phyloP scores from a whole-genome alignment of 2,329 filamentous ascomycete genomes.

The Plenodomus lindquistii region DNA sequence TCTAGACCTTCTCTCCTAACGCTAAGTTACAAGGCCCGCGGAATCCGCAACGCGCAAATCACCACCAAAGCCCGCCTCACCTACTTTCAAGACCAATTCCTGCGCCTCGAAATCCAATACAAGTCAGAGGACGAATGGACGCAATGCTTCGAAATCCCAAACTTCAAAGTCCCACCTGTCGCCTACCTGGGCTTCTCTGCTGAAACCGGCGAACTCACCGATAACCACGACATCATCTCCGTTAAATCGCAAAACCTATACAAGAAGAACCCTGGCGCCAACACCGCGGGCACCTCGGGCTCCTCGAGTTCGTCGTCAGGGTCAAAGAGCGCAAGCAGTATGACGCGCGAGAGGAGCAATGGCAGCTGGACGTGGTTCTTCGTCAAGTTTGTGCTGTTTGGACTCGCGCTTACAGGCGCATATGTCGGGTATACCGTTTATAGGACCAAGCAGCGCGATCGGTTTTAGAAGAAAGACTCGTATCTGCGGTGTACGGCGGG shows the following conservation, averaged over 20 bases:
- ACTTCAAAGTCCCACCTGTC: conserved; percentile 74
- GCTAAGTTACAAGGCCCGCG: too few relatives aligned
- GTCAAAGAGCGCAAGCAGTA: conserved; percentile 26
- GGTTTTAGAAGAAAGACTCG: conserved; percentile 45
- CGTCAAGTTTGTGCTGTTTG: conserved; percentile 80
- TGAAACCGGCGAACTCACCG: conserved; percentile 93
- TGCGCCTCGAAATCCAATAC: conserved; percentile 92
- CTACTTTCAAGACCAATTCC: conserved; percentile 93
- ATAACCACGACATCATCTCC: conserved; percentile 96
- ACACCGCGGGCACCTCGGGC: conserved; percentile 1
- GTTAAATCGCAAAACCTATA: conserved; percentile 89
- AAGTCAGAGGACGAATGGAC: conserved; percentile 88
- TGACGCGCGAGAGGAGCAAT: conserved; percentile 52
- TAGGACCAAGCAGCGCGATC: conserved; percentile 61
- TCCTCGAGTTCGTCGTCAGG: conserved; percentile 6
- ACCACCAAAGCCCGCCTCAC: conserved; percentile 85
- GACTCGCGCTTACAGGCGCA: conserved; percentile 68
- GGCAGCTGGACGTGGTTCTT: conserved; percentile 73
- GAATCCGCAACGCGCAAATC: conserved; percentile 74
- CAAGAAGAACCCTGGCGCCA: conserved; percentile 50
- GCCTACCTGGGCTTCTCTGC: conserved; percentile 70
- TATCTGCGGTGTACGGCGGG: conserved; percentile 6
- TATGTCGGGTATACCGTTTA: conserved; percentile 89
- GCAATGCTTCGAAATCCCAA: conserved; percentile 75
- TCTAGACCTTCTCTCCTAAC: too few relatives aligned